These are phyloP conservation scores for Xylaria sp. DNA, from an alignment of 2,329 filamentous ascomycete genomes.

Conservation along the genomic window DNA sequence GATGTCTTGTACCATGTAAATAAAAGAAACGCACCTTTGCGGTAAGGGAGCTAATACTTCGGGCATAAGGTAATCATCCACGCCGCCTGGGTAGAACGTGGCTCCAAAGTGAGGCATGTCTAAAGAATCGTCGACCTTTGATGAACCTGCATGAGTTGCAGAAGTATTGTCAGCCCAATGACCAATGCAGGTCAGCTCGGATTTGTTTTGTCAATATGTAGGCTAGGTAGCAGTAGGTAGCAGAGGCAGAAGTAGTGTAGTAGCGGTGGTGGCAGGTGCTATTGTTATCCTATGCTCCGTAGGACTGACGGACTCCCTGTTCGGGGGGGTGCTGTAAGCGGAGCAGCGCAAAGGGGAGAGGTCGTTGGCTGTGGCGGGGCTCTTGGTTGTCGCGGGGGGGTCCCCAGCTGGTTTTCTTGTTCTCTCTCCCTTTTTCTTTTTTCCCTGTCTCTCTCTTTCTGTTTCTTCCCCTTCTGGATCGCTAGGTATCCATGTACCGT, in stretches of 20 bases:
- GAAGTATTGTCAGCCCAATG: slow-evolving; percentile 47
- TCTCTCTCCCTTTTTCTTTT: slow-evolving; percentile 8
- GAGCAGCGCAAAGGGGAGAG: slow-evolving; percentile 22
- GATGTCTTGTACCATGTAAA: neutral
- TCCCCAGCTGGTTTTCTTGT: slow-evolving; percentile 6
- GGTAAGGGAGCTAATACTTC: slow-evolving; percentile 68
- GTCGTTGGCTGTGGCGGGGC: slow-evolving; percentile 34
- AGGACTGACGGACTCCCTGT: slow-evolving; percentile 29
- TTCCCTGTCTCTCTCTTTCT: neutral
- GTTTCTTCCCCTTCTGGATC: neutral
- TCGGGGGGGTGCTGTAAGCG: slow-evolving; percentile 13
- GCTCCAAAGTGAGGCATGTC: slow-evolving; percentile 63
- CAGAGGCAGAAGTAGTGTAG: neutral
- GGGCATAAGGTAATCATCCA: slow-evolving; percentile 71
- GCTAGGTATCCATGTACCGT: neutral
- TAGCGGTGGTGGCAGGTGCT: slow-evolving; percentile 16
- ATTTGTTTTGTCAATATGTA: slow-evolving; percentile 2
- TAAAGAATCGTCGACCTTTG: slow-evolving; percentile 50
- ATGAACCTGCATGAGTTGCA: slow-evolving; percentile 47
- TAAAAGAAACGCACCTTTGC: slow-evolving; percentile 61
- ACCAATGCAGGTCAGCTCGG: slow-evolving; percentile 36
- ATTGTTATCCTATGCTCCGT: slow-evolving; percentile 18
- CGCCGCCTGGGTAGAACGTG: slow-evolving; percentile 68
- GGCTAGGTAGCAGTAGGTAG: neutral
- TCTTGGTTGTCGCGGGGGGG: slow-evolving; percentile 19